Evolutionary conservation across 106 monocot species (phyloP).

Genomic region (Dendrobium huoshanense): DNA sequence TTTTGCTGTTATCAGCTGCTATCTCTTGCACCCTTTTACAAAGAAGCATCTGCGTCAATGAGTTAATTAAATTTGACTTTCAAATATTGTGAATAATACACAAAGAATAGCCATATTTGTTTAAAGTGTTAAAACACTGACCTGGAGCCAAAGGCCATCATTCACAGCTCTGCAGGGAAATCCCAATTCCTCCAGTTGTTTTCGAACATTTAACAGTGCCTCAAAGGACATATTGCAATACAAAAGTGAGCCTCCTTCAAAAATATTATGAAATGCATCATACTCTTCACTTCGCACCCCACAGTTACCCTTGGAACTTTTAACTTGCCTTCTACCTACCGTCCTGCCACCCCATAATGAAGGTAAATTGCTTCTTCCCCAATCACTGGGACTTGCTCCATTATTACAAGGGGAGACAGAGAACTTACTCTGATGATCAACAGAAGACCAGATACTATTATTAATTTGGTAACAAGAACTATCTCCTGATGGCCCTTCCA

Average conservation of each 20-base stretch:
- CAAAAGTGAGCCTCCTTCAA: slow-evolving; percentile 92
- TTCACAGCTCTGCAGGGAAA: slow-evolving; percentile 98
- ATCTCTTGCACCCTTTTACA: slow-evolving; percentile 85
- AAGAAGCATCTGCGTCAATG: slow-evolving; percentile 75
- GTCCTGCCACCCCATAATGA: slow-evolving; percentile 76
- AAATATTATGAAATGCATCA: slow-evolving; percentile 71
- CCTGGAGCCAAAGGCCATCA: slow-evolving; percentile 99
- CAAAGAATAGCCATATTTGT: neutral
- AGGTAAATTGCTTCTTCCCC: slow-evolving; percentile 47
- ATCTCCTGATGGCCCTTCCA: slow-evolving; percentile 72
- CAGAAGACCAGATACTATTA: slow-evolving; percentile 46
- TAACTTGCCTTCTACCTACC: slow-evolving; percentile 53
- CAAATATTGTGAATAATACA: neutral
- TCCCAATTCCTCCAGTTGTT: slow-evolving; percentile 90
- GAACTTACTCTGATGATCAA: slow-evolving; percentile 34
- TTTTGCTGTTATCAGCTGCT: slow-evolving; percentile 79
- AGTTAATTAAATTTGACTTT: neutral
- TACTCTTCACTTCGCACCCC: slow-evolving; percentile 56
- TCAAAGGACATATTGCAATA: slow-evolving; percentile 98
- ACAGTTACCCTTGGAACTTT: slow-evolving; percentile 34
- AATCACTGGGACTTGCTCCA: slow-evolving; percentile 28
- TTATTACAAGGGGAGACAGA: slow-evolving; percentile 18
- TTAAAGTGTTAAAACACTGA: slow-evolving; percentile 11
- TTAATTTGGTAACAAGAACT: slow-evolving; percentile 40
- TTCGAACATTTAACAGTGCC: slow-evolving; percentile 77